phyloP scores from a whole-genome alignment of 1,284 basidiomycete genomes.

The Cutaneotrichosporon mucoides region DNA sequence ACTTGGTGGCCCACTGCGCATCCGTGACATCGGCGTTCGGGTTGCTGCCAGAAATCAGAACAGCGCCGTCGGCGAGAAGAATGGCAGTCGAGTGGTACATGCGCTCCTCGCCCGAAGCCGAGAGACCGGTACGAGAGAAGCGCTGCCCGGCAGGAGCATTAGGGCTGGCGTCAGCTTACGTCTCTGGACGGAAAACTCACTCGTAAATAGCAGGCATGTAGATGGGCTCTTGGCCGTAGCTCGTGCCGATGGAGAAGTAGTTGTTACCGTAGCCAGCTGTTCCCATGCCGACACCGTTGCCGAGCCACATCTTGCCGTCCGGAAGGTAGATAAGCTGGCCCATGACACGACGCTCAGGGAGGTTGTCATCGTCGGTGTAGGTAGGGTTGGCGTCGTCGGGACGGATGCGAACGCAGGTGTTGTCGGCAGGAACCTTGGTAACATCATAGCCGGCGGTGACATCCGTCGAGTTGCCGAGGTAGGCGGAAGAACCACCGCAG shows the following conservation, averaged over 20 bases:
- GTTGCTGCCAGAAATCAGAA: slow-evolving; percentile 70
- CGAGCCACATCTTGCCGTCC: slow-evolving; percentile 48
- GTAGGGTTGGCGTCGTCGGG: slow-evolving; percentile 68
- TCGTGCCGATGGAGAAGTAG: slow-evolving; percentile 38
- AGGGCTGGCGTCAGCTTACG: slow-evolving; percentile 50
- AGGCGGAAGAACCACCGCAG: slow-evolving; percentile 71
- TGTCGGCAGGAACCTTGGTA: slow-evolving; percentile 45
- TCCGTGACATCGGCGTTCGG: slow-evolving; percentile 72
- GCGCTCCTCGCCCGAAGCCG: slow-evolving; percentile 64
- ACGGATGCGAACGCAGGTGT: slow-evolving; percentile 57
- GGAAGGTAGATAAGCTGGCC: slow-evolving; percentile 58
- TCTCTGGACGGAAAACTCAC: background rate
- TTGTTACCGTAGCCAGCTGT: slow-evolving; percentile 53
- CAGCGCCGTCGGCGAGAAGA: slow-evolving; percentile 78
- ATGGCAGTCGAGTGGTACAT: slow-evolving; percentile 85
- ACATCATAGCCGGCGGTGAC: slow-evolving; percentile 45
- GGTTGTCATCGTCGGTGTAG: slow-evolving; percentile 62
- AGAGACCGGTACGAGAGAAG: slow-evolving; percentile 66
- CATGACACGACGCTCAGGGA: slow-evolving; percentile 72
- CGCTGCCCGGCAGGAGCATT: slow-evolving; percentile 60
- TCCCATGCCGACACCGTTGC: slow-evolving; percentile 73
- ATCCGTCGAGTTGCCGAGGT: slow-evolving; percentile 38
- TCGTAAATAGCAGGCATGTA: slow-evolving; percentile 55
- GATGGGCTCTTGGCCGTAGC: slow-evolving; percentile 45
- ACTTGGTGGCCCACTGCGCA: slow-evolving; percentile 41